A percentile compares a stretch with the other conserved stretches of the same genome.
These are phyloP conservation scores for Penicillium carneum DNA, from an alignment of 2,329 filamentous ascomycete species.

Conservation along the genomic window DNA sequence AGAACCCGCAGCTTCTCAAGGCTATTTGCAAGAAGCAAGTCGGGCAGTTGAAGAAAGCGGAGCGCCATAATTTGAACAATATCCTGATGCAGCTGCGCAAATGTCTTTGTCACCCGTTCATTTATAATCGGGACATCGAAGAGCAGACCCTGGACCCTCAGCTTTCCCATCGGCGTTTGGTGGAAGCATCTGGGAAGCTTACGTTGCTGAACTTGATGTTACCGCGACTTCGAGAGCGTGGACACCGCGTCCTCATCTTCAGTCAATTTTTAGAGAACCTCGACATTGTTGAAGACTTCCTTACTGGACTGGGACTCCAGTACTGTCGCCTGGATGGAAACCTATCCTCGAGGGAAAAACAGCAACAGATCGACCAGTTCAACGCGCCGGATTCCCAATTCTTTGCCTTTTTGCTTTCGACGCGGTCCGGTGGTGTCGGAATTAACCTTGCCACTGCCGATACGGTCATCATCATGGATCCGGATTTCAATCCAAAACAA, in stretches of 20 bases:
- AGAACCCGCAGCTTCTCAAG: slow-evolving; percentile 86
- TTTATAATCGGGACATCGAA: slow-evolving; percentile 90
- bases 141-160: slow-evolving; percentile 71
- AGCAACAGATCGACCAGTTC: slow-evolving; percentile 91
- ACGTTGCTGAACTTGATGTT: slow-evolving; percentile 83
- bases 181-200: slow-evolving; percentile 91
- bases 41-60: slow-evolving; percentile 68
- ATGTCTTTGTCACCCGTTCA: slow-evolving; percentile 92
- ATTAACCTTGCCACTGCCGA: slow-evolving; percentile 97
- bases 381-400: slow-evolving; percentile 82
- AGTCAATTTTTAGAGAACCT: slow-evolving; percentile 91
- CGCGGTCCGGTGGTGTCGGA: slow-evolving; percentile 91
- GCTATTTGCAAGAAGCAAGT: slow-evolving; percentile 76
- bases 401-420: slow-evolving; percentile 92
- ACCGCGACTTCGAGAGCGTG: slow-evolving; percentile 81
- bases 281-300: slow-evolving; percentile 89
- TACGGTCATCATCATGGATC: slow-evolving; percentile 96
- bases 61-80: slow-evolving; percentile 85
- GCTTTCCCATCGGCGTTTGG: slow-evolving; percentile 76
- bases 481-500: slow-evolving; percentile 97
- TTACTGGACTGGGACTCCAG: slow-evolving; percentile 74
- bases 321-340: slow-evolving; percentile 87
- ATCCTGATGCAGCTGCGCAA: slow-evolving; percentile 95
- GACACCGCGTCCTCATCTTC: slow-evolving; percentile 91
- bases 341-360: slow-evolving; percentile 82